phyloP scores from a whole-genome alignment of 495 filamentous ascomycete species.

The Pseudomonodictys pantanalensis region DNA sequence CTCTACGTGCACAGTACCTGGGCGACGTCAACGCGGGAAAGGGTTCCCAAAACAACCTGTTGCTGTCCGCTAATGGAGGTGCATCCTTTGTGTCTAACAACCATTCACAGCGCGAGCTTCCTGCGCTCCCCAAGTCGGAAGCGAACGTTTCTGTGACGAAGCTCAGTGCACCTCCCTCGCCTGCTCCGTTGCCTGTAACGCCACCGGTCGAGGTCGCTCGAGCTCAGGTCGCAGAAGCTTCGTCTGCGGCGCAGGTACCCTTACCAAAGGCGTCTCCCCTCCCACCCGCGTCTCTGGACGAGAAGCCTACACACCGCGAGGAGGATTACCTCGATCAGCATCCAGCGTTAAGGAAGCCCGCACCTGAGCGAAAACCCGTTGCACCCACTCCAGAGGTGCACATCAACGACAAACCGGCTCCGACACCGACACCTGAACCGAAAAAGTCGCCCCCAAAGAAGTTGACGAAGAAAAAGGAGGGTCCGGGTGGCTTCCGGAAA shows the following conservation, averaged over 20 bases:
- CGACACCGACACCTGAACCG: neutral
- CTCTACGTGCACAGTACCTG: slow-evolving; percentile 77
- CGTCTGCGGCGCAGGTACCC: slow-evolving; percentile 18
- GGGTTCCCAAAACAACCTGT: slow-evolving; percentile 41
- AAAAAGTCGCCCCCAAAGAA: slow-evolving; percentile 45
- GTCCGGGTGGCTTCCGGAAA: slow-evolving; percentile 54
- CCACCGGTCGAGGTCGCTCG: neutral
- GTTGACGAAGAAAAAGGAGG: slow-evolving; percentile 52
- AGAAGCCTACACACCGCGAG: slow-evolving; percentile 35
- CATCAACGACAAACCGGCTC: neutral
- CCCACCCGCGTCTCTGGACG: slow-evolving; percentile 11
- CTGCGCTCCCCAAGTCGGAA: slow-evolving; percentile 29
- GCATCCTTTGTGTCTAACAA: slow-evolving; percentile 14
- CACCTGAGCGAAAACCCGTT: slow-evolving; percentile 20
- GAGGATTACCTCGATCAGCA: slow-evolving; percentile 31
- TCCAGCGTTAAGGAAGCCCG: slow-evolving; percentile 38
- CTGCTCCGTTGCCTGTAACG: slow-evolving; percentile 19
- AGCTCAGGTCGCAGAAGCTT: slow-evolving; percentile 21
- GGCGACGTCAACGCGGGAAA: slow-evolving; percentile 66
- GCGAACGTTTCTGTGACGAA: neutral
- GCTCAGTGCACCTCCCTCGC: slow-evolving; percentile 15
- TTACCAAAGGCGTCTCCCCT: slow-evolving; percentile 10
- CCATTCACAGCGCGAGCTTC: slow-evolving; percentile 34
- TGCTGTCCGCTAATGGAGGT: slow-evolving; percentile 24
- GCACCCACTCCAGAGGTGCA: slow-evolving; percentile 6